A percentile compares a stretch with the other conserved stretches of the same genome.
These are phyloP conservation scores for Adiantum capillusveneris DNA, from an alignment of 75 land plant species.

Conservation along the genomic window DNA sequence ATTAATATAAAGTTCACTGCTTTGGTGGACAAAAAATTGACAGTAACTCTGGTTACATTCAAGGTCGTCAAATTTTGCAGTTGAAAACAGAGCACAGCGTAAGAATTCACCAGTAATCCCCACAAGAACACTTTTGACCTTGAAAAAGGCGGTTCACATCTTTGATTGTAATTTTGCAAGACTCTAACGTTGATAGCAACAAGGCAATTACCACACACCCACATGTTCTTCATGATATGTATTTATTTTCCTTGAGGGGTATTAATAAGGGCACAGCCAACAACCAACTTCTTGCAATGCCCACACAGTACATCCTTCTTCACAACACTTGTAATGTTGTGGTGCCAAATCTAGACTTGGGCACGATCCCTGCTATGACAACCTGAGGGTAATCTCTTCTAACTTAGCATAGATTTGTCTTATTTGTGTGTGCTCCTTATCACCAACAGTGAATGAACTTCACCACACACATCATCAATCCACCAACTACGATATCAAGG, in stretches of 20 bases:
- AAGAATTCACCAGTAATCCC: slow-evolving; percentile 25
- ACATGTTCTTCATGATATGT: slow-evolving; percentile 25
- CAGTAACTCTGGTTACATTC: too few relatives aligned
- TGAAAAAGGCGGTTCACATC: slow-evolving; percentile 22
- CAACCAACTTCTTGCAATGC: slow-evolving; percentile 31
- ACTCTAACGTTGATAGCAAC: slow-evolving; percentile 19
- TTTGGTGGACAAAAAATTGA: too few relatives aligned
- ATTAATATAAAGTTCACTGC: too few relatives aligned
- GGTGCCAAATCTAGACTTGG: slow-evolving; percentile 11
- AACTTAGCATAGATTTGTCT: slow-evolving; percentile 14
- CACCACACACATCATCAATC: slow-evolving; percentile 20
- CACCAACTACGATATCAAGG: slow-evolving; percentile 8
- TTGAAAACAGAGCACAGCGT: neutral
- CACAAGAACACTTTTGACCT: slow-evolving; percentile 30
- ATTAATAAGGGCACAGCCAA: slow-evolving; percentile 26
- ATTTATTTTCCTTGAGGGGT: slow-evolving; percentile 9
- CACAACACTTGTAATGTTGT: slow-evolving; percentile 14
- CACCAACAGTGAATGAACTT: slow-evolving; percentile 26
- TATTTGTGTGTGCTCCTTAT: slow-evolving; percentile 16
- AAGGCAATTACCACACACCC: slow-evolving; percentile 32
- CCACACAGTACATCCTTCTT: slow-evolving; percentile 15
- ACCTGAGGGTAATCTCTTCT: slow-evolving; percentile 5
- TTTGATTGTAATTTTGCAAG: slow-evolving; percentile 13
- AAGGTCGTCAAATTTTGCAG: too few relatives aligned
- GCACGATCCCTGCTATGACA: slow-evolving; percentile 15